These are phyloP conservation scores for Coniella lustricola DNA, from an alignment of 2,329 filamentous ascomycete species.

Conservation along the genomic window DNA sequence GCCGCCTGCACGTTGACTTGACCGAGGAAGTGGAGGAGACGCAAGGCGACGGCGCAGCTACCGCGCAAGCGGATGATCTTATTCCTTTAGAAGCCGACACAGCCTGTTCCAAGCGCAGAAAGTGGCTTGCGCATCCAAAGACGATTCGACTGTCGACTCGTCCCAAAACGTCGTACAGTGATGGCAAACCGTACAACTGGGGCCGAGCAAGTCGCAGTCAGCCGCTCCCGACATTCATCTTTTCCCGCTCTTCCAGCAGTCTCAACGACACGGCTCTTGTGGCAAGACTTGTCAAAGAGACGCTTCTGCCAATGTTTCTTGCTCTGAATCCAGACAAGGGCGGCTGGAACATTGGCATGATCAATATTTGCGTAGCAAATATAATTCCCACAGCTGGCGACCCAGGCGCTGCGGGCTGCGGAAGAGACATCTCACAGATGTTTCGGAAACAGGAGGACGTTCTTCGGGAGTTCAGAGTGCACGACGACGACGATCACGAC, in stretches of 20 bases:
- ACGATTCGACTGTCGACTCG: constrained; percentile 77
- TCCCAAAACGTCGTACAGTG: constrained; percentile 31
- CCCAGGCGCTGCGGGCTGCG: constrained; percentile 41
- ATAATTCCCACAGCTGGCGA: constrained; percentile 57
- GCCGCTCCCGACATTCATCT: constrained; percentile 66
- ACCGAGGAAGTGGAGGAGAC: constrained; percentile 37
- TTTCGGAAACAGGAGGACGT: constrained; percentile 68
- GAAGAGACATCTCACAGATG: constrained; percentile 75
- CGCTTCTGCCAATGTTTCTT: constrained; percentile 64
- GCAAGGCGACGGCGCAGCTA: not conserved
- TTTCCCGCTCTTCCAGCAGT: constrained; percentile 41
- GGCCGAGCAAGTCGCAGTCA: constrained; percentile 70
- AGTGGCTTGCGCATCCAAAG: constrained; percentile 74
- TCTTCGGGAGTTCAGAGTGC: constrained; percentile 59
- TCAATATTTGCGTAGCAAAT: constrained; percentile 85
- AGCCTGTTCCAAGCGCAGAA: constrained; percentile 3
- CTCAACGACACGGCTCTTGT: constrained; percentile 53
- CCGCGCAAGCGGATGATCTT: not conserved
- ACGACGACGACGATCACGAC: constrained; percentile 36
- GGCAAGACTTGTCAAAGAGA: constrained; percentile 62
- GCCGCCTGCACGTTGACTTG: constrained; percentile 73
- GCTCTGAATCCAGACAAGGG: constrained; percentile 62
- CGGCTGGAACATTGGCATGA: constrained; percentile 70
- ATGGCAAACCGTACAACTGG: constrained; percentile 48
- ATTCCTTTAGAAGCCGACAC: not conserved